Evolutionary conservation across 169 alveolate genomes (phyloP).

Genomic region (Plasmodium vivax): DNA sequence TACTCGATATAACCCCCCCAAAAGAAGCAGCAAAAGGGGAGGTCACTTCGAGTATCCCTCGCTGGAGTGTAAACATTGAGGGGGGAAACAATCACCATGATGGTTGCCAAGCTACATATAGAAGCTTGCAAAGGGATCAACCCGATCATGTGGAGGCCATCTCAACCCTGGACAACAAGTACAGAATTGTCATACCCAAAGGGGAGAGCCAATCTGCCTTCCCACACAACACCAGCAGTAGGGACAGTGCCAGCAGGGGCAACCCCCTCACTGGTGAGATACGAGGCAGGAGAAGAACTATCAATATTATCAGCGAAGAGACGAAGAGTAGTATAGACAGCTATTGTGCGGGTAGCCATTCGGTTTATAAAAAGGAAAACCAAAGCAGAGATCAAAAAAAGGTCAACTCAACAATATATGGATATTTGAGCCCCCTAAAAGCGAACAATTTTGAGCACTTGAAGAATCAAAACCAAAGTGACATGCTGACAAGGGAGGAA

Average conservation of each 20-base stretch:
- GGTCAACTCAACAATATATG: conserved; percentile 6
- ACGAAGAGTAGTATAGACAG: not conserved
- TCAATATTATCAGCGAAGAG: not conserved
- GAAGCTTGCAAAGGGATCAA: not conserved
- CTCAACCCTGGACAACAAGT: conserved; percentile 1
- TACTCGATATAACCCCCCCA: not conserved
- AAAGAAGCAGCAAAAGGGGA: not conserved
- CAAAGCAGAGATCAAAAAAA: not conserved
- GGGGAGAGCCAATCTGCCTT: not conserved
- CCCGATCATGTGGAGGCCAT: not conserved
- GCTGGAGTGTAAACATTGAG: not conserved
- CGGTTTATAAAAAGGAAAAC: not conserved
- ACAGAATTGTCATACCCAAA: conserved; percentile 7
- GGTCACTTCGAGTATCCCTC: not conserved
- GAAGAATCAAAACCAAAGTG: not conserved
- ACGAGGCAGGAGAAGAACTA: not conserved
- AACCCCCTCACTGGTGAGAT: not conserved
- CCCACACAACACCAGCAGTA: not conserved
- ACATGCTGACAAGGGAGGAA: not conserved
- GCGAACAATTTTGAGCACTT: not conserved
- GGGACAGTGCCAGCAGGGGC: not conserved
- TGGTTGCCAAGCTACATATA: not conserved
- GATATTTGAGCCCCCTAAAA: conserved; percentile 25
- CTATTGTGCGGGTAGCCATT: not conserved
- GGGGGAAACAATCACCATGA: not conserved